phyloP scores from a whole-genome alignment of 2,329 filamentous ascomycete species.

The Pleoardoris graminearum region DNA sequence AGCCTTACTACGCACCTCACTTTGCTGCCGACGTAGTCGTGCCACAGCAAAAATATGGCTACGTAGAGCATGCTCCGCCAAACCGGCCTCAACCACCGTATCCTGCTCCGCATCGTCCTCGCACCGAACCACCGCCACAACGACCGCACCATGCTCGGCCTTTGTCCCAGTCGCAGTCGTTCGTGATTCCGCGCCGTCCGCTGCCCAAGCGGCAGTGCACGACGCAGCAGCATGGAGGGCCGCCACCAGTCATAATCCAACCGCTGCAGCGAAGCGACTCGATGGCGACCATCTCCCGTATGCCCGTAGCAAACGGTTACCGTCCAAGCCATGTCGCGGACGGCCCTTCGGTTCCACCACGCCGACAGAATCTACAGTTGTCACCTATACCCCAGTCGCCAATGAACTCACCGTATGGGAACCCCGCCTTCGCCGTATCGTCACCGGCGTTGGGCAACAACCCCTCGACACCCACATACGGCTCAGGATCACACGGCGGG shows the following conservation, averaged over 20 bases:
- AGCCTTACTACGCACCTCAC: slow-evolving; percentile 15
- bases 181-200: slow-evolving; percentile 34
- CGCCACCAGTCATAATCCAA: slow-evolving; percentile 24
- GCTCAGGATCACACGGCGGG: slow-evolving; percentile 7
- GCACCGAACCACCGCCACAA: slow-evolving; percentile 2
- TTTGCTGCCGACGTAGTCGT: slow-evolving; percentile 16
- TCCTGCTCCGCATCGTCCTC: slow-evolving; percentile 17
- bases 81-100: slow-evolving; percentile 18
- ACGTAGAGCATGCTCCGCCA: slow-evolving; percentile 20
- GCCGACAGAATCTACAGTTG: slow-evolving; percentile 12
- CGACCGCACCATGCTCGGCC: slow-evolving; percentile 4
- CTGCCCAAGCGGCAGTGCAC: slow-evolving; percentile 18
- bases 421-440: slow-evolving; percentile 33
- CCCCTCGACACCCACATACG: slow-evolving; percentile 25
- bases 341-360: slow-evolving; percentile 18
- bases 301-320: slow-evolving; percentile 41
- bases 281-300: slow-evolving; percentile 38
- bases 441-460: slow-evolving; percentile 32
- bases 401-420: slow-evolving; percentile 28
- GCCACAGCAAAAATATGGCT: slow-evolving; percentile 33
- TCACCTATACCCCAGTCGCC: slow-evolving; percentile 19
- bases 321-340: slow-evolving; percentile 23
- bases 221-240: not conserved
- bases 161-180: slow-evolving; percentile 25
- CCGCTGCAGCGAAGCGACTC: slow-evolving; percentile 39